Percentiles rank a stretch among this genome's conserved stretches.
Evolutionary conservation across 1,284 basidiomycete species (phyloP).

Genomic region (Anthracocystis walkeri): DNA sequence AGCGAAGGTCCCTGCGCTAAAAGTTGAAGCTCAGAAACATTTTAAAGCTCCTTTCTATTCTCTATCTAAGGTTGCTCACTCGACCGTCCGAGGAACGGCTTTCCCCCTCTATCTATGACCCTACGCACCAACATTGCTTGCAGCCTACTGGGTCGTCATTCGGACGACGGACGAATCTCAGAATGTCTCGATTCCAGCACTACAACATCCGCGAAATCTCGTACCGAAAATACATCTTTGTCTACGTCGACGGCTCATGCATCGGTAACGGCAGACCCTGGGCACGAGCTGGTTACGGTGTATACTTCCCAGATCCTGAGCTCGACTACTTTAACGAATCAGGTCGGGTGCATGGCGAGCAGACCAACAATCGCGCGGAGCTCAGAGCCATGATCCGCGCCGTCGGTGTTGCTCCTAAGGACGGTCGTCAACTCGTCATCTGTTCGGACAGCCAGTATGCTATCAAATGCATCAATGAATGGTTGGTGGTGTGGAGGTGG

Average conservation of each 20-base stretch:
- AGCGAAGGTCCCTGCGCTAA: too few relatives aligned
- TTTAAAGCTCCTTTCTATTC: too few relatives aligned
- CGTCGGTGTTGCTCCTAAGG: constrained; percentile 76
- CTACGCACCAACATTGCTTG: too few relatives aligned
- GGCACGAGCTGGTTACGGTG: constrained; percentile 61
- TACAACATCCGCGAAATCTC: not conserved
- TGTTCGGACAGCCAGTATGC: constrained; percentile 72
- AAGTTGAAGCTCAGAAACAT: too few relatives aligned
- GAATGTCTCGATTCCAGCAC: not conserved
- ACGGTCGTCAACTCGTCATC: constrained; percentile 74
- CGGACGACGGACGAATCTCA: not conserved
- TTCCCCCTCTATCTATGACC: not conserved
- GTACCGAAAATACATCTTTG: constrained; percentile 58
- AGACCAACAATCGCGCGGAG: constrained; percentile 90
- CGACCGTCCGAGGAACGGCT: too few relatives aligned
- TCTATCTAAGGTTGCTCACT: too few relatives aligned
- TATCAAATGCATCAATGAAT: constrained; percentile 74
- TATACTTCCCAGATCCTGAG: constrained; percentile 50
- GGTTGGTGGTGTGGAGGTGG: constrained; percentile 76
- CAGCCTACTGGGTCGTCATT: too few relatives aligned
- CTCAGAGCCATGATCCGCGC: constrained; percentile 81
- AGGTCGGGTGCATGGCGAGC: constrained; percentile 77
- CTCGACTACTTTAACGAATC: constrained; percentile 75
- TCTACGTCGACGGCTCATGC: constrained; percentile 85
- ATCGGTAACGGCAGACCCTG: constrained; percentile 76